Evolutionary conservation across 495 filamentous ascomycete species (phyloP).

Genomic region (Talaromyces stipitatus): DNA sequence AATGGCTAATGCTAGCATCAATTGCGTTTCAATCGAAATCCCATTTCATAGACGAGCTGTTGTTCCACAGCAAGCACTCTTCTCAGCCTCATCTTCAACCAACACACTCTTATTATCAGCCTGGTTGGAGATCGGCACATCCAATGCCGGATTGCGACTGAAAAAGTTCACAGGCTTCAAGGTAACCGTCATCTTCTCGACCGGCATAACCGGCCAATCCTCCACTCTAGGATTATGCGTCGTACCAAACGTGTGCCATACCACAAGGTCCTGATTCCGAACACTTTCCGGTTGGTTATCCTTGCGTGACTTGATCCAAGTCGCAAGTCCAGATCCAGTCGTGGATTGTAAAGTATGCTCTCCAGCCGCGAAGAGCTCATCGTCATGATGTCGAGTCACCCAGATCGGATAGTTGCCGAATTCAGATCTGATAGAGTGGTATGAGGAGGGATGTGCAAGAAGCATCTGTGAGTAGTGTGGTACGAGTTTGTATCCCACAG

Average conservation of each 20-base stretch:
- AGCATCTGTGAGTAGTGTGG: slow-evolving; percentile 69
- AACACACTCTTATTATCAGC: slow-evolving; percentile 23
- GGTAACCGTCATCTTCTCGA: slow-evolving; percentile 31
- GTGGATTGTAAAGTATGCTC: slow-evolving; percentile 73
- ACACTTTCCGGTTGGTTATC: slow-evolving; percentile 24
- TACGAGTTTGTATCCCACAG: slow-evolving; percentile 71
- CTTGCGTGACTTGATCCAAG: slow-evolving; percentile 7
- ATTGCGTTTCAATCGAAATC: too few species aligned
- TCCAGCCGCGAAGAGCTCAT: slow-evolving; percentile 71
- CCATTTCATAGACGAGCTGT: not conserved
- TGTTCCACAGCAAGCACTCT: not conserved
- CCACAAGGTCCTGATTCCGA: slow-evolving; percentile 38
- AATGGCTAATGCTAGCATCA: too few species aligned
- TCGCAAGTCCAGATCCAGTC: slow-evolving; percentile 38
- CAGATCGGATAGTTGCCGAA: slow-evolving; percentile 74
- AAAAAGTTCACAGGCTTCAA: slow-evolving; percentile 73
- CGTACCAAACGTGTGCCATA: slow-evolving; percentile 49
- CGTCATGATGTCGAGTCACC: slow-evolving; percentile 64
- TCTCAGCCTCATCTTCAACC: slow-evolving; percentile 6
- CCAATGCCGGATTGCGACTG: slow-evolving; percentile 52
- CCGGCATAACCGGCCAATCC: slow-evolving; percentile 60
- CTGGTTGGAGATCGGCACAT: slow-evolving; percentile 18
- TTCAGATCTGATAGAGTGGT: slow-evolving; percentile 67
- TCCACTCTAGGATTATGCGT: slow-evolving; percentile 53
- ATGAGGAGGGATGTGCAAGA: slow-evolving; percentile 59